These are phyloP conservation scores for Pseudocercospora fuligena DNA, from an alignment of 2,329 filamentous ascomycete species.

Conservation along the genomic window DNA sequence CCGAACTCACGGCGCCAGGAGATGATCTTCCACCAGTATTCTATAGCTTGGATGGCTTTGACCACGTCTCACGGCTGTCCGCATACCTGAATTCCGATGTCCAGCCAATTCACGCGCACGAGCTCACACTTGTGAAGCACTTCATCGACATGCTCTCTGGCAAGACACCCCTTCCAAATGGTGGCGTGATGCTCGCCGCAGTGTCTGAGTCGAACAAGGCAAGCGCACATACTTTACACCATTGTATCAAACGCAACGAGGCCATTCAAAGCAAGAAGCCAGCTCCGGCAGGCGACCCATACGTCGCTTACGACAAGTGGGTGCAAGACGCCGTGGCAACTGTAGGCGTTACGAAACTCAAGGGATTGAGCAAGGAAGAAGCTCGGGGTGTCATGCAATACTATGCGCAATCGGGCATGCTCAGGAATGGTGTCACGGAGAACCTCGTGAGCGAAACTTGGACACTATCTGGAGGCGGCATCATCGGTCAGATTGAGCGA, in stretches of 20 bases:
- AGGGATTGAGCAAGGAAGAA: constrained; percentile 74
- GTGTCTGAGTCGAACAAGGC: constrained; percentile 70
- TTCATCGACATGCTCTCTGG: constrained; percentile 76
- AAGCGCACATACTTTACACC: constrained; percentile 25
- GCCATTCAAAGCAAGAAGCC: constrained; percentile 34
- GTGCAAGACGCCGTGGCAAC: constrained; percentile 53
- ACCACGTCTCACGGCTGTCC: constrained; percentile 78
- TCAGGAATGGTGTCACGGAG: constrained; percentile 73
- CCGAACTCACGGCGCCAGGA: constrained; percentile 65
- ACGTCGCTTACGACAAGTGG: constrained; percentile 57
- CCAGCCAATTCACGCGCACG: constrained; percentile 81
- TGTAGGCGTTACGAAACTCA: constrained; percentile 59
- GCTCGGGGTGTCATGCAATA: constrained; percentile 86
- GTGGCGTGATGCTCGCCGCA: constrained; percentile 77
- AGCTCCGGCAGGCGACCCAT: constrained; percentile 54
- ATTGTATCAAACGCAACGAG: constrained; percentile 22
- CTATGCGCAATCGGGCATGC: constrained; percentile 83
- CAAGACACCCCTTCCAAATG: constrained; percentile 63
- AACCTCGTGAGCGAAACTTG: constrained; percentile 78
- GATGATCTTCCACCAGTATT: constrained; percentile 66
- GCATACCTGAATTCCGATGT: constrained; percentile 75
- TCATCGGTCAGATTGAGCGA: constrained; percentile 85
- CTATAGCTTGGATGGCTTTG: constrained; percentile 76
- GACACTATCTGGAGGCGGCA: constrained; percentile 78
- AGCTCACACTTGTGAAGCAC: constrained; percentile 75